Evolutionary conservation across 2,329 filamentous ascomycete genomes (phyloP).

Genomic region (Neurospora crassa): DNA sequence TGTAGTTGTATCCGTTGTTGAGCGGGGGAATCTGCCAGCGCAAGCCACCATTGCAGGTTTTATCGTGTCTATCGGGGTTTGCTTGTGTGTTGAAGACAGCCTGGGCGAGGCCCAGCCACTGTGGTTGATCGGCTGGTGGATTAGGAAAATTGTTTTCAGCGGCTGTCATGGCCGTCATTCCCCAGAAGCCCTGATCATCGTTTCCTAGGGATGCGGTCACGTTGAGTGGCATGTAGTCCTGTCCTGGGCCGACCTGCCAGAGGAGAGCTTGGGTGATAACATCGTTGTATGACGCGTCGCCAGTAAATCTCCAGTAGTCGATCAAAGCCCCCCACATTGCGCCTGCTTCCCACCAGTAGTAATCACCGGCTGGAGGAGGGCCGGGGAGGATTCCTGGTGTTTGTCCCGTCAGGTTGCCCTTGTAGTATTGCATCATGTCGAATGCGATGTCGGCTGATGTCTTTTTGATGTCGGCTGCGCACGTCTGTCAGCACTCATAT

Average conservation of each 20-base stretch:
- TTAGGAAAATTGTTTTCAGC: conserved; percentile 56
- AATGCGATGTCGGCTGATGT: conserved; percentile 30
- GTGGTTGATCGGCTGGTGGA: conserved; percentile 40
- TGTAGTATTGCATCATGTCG: conserved; percentile 37
- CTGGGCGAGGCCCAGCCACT: conserved; percentile 58
- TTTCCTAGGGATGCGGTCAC: conserved; percentile 47
- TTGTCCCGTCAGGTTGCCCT: conserved; percentile 34
- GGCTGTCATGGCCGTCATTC: conserved; percentile 55
- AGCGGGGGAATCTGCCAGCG: conserved; percentile 70
- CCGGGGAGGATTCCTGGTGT: conserved; percentile 39
- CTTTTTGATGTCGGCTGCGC: conserved; percentile 25
- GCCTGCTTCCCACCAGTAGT: conserved; percentile 60
- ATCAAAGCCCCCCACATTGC: conserved; percentile 53
- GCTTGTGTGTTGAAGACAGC: conserved; percentile 59
- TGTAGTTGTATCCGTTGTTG: conserved; percentile 70
- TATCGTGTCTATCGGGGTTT: conserved; percentile 49
- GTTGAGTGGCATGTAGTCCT: conserved; percentile 48
- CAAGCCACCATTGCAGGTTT: conserved; percentile 57
- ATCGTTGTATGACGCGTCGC: conserved; percentile 48
- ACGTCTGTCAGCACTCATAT: conserved; percentile 3
- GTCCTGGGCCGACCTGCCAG: conserved; percentile 41
- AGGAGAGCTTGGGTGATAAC: conserved; percentile 41
- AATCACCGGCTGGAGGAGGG: conserved; percentile 36
- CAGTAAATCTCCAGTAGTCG: conserved; percentile 56
- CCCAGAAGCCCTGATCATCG: conserved; percentile 66